Base-by-base conservation (phyloP, 768 basidiomycete genomes). In the Botryobasidium botryosum region DNA sequence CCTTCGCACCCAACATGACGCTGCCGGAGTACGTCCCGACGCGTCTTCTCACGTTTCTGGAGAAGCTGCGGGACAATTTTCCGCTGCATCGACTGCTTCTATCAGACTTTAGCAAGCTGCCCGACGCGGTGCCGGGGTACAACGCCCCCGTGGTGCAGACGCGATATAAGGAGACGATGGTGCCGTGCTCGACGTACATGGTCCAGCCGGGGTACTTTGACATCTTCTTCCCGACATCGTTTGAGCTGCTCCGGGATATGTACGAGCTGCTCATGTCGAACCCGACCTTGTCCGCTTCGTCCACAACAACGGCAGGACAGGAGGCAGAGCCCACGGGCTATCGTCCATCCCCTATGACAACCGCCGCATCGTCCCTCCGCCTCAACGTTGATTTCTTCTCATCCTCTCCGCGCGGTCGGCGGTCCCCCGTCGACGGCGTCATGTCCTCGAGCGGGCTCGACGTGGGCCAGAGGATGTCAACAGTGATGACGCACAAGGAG, bases 191-290 rank as follows among this genome's bases (percentile, higher is more conserved):
- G 50, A 96, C 85, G 12, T 70, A 94, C 46, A 75, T 92, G 53
- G 94, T 99, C 47, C 78, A 77, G 54, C 92, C 83, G 56, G 94
- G 94, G 6, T 91, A 78, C 64, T 99, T 99, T 60, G 94, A 99
- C 60, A 97, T 97, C 49, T 86, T 99, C 66, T 99, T 99, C 65
- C 94, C 94, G 7, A 97, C 92, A 10, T 67, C 85, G 57, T 96
- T 96, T 51, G 73, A 72, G 43, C 70, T 69, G 18, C 68, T 97
- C 44, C 68, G 83, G 38, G 86, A 92, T 57, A 84, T 91, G 74
- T 96, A 96, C 61, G 83, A 90, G 56, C 68, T 75, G 52, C 70
- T 79, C 45, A 73, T 97, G 48, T 71, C 77, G 29, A 71, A 74
- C 54, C 74, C 77, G 20, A 32, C 46, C 3, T 20, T 46, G 10